These are phyloP conservation scores for Thraustochytrium striatum DNA, from an alignment of 352 stramenopile species.

Conservation along the genomic window DNA sequence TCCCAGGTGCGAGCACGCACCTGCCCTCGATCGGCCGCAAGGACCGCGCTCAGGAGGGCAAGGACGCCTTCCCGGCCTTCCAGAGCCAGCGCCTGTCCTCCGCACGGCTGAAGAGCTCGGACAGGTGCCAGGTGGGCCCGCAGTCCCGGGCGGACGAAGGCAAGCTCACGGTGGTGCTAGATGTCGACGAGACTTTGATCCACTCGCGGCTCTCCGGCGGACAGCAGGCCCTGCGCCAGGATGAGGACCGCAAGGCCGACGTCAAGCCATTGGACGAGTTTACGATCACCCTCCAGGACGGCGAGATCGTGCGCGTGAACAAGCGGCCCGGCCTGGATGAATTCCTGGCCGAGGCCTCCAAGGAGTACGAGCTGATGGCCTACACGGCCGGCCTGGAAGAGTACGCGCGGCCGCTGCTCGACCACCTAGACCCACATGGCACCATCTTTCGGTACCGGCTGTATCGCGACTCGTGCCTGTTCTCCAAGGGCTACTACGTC, in stretches of 20 bases:
- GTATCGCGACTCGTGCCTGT: constrained; percentile 88
- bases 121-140: background rate
- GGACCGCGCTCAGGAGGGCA: no score
- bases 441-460: constrained; percentile 60
- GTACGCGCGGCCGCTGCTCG: constrained; percentile 93
- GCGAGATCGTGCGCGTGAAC: constrained; percentile 71
- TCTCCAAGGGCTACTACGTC: constrained; percentile 90
- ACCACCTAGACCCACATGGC: constrained; percentile 85
- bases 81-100: no score
- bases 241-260: constrained; percentile 52
- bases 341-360: constrained; percentile 89
- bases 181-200: constrained; percentile 95
- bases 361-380: constrained; percentile 94
- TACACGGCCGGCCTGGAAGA: constrained; percentile 95
- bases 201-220: constrained; percentile 58
- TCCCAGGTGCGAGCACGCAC: no score
- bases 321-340: constrained; percentile 88
- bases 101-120: no score
- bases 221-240: background rate
- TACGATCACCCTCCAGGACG: constrained; percentile 92
- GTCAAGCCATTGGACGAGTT: constrained; percentile 85
- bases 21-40: no score
- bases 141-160: constrained; percentile 56
- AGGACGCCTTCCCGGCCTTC: no score
- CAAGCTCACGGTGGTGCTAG: constrained; percentile 83